These are phyloP conservation scores for Lablab purpureus DNA, from an alignment of 306 rosid species.

Conservation along the genomic window DNA sequence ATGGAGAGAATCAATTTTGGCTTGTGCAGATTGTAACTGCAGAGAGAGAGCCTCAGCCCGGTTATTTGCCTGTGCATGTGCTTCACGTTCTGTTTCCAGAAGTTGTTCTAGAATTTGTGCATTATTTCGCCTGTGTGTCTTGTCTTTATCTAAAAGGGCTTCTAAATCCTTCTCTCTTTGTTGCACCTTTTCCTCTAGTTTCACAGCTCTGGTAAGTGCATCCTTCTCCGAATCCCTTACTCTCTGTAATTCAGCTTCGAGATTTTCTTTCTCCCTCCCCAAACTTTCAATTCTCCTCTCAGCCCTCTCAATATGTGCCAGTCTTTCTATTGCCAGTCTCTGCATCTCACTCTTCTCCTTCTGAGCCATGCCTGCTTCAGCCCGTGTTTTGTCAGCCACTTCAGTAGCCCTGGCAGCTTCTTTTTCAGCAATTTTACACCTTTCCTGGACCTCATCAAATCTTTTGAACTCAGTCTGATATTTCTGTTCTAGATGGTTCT, in stretches of 20 bases:
- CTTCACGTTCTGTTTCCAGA: constrained; percentile 88
- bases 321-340: constrained; percentile 85
- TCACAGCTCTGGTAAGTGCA: constrained; percentile 61
- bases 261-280: constrained; percentile 68
- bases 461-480: constrained; percentile 77
- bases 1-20: constrained; percentile 85
- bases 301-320: constrained; percentile 82
- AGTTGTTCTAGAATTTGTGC: constrained; percentile 85
- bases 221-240: constrained; percentile 68
- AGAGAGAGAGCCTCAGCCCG: constrained; percentile 92
- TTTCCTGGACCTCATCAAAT: constrained; percentile 82
- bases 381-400: constrained; percentile 84
- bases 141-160: constrained; percentile 73
- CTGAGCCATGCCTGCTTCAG: constrained; percentile 73
- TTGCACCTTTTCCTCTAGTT: constrained; percentile 77
- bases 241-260: constrained; percentile 61
- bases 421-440: constrained; percentile 78
- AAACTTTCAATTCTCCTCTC: constrained; percentile 77
- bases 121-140: constrained; percentile 72
- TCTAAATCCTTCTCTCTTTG: constrained; percentile 87
- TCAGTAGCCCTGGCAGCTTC: constrained; percentile 84
- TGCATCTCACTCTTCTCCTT: constrained; percentile 88
- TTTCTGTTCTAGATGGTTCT: constrained; percentile 74
- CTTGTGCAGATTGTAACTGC: constrained; percentile 89
- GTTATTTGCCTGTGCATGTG: constrained; percentile 86